Conservation (phyloP, 106 monocot genomes). For the Chionographis japonica region DNA sequence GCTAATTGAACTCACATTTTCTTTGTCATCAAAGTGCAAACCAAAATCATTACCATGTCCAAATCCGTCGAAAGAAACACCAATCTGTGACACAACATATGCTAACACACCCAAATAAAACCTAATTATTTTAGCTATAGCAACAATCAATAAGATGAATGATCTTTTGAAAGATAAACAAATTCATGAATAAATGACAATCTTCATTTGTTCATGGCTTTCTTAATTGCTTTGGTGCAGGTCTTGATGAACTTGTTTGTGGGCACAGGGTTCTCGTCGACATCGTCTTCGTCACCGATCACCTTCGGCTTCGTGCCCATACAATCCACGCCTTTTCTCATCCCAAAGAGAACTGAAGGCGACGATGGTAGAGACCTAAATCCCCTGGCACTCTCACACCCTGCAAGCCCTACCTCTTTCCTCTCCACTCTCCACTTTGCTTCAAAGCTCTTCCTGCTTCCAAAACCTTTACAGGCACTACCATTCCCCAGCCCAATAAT, state of each 20-base stretch:
- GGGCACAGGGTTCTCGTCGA: conserved; percentile 11
- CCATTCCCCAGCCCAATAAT: not conserved
- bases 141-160: too few relatives aligned
- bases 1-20: too few relatives aligned
- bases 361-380: conserved; percentile 58
- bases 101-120: too few relatives aligned
- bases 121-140: too few relatives aligned
- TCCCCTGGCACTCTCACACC: conserved; percentile 35
- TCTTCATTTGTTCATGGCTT: conserved; percentile 21
- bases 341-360: conserved; percentile 45
- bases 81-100: too few relatives aligned
- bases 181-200: too few relatives aligned
- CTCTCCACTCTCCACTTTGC: conserved; percentile 23
- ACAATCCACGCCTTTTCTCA: conserved; percentile 55
- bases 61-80: too few relatives aligned
- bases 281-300: conserved; percentile 25
- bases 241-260: conserved; percentile 29
- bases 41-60: too few relatives aligned
- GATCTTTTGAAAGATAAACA: too few relatives aligned
- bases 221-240: conserved; percentile 43
- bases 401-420: conserved; percentile 5
- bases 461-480: conserved; percentile 4
- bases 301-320: conserved; percentile 54
- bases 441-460: conserved; percentile 25
- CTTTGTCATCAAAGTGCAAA: too few relatives aligned